phyloP scores from a whole-genome alignment of 495 filamentous ascomycete genomes.

The Apodospora peruviana region DNA sequence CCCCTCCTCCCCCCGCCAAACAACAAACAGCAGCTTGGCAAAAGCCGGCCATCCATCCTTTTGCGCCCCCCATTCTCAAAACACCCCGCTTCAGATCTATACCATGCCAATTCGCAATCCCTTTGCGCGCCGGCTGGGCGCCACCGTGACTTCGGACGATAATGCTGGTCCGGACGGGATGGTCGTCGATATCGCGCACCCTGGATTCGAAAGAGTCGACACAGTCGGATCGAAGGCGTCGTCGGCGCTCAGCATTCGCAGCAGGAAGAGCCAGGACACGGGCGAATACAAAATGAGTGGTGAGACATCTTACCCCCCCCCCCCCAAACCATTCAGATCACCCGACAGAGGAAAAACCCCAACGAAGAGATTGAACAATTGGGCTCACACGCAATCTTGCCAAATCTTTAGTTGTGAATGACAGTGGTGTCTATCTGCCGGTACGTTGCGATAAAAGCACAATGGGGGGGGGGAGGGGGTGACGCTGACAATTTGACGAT shows the following conservation, averaged over 20 bases:
- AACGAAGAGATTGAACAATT: too few relatives aligned
- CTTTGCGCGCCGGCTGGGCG: slow-evolving; percentile 55
- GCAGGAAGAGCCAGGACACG: slow-evolving; percentile 49
- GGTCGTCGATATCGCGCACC: slow-evolving; percentile 22
- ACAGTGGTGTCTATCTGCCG: slow-evolving; percentile 93
- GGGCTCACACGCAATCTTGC: not conserved
- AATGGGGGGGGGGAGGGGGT: not conserved
- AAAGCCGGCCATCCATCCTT: too few relatives aligned
- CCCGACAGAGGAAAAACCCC: not conserved
- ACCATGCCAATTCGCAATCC: slow-evolving; percentile 76
- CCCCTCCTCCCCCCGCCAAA: too few relatives aligned
- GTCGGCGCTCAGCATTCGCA: slow-evolving; percentile 58
- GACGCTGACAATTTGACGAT: too few relatives aligned
- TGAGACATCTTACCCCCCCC: slow-evolving; percentile 33
- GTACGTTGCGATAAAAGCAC: slow-evolving; percentile 41
- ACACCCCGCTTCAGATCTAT: not conserved
- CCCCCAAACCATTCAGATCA: not conserved
- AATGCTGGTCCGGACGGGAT: slow-evolving; percentile 45
- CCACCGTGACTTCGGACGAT: slow-evolving; percentile 45
- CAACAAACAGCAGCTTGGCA: too few relatives aligned
- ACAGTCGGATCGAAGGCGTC: slow-evolving; percentile 51
- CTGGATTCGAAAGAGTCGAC: slow-evolving; percentile 50
- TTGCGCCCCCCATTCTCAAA: not conserved
- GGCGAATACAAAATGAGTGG: slow-evolving; percentile 80
- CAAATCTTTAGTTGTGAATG: slow-evolving; percentile 73